A percentile compares a stretch with the other conserved stretches of the same genome.
phyloP scores from a whole-genome alignment of 345 rosid species.

The Capsella bursapastoris region DNA sequence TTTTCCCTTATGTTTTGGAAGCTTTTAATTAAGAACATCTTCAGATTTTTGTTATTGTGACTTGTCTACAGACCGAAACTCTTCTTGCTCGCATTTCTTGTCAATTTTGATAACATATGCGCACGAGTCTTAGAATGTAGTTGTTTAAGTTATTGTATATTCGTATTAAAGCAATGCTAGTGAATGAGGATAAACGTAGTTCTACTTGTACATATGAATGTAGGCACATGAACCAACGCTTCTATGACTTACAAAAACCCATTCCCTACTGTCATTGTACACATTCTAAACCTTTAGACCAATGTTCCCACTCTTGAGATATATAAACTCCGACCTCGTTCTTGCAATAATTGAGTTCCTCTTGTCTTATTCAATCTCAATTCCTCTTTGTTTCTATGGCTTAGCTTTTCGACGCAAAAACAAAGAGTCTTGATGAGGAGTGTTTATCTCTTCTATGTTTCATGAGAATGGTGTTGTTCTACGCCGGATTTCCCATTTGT shows the following conservation, averaged over 20 bases:
- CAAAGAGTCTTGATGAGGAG: slow-evolving; percentile 9
- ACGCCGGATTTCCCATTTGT: slow-evolving; percentile 43
- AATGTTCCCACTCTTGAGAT: slow-evolving; percentile 12
- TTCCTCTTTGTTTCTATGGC: slow-evolving; percentile 8
- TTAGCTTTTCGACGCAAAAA: neutral
- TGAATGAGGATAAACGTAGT: neutral
- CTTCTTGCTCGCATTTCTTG: neutral
- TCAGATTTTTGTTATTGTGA: neutral
- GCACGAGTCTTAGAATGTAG: neutral
- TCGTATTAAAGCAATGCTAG: neutral
- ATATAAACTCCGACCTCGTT: neutral
- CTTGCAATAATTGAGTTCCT: too few relatives aligned
- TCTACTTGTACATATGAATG: neutral
- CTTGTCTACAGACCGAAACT: neutral
- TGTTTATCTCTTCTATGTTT: slow-evolving; percentile 41
- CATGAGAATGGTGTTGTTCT: slow-evolving; percentile 43
- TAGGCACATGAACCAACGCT: neutral
- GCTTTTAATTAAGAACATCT: slow-evolving; percentile 20
- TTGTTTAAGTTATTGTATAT: too few relatives aligned
- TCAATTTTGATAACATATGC: neutral
- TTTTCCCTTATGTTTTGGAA: slow-evolving; percentile 5
- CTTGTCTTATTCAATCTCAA: slow-evolving; percentile 23
- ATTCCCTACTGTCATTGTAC: slow-evolving; percentile 11
- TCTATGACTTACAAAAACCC: neutral
- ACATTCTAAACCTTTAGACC: neutral